Percentiles rank a stretch among this genome's conserved stretches.
These are phyloP conservation scores for Calvatia gigantea DNA, from an alignment of 768 basidiomycete genomes.

Conservation along the genomic window DNA sequence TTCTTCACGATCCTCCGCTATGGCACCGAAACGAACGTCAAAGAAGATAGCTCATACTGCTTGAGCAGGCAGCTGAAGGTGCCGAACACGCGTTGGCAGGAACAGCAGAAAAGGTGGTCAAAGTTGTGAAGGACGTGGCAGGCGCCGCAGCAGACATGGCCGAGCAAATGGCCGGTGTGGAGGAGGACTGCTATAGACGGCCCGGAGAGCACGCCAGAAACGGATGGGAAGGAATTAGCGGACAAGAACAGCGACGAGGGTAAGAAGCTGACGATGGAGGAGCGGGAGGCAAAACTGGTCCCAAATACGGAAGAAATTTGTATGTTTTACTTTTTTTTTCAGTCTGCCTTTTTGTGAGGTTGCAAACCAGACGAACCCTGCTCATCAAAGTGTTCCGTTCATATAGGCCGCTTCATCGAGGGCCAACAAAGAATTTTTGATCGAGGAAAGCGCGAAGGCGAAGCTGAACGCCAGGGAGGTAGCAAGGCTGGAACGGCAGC, in stretches of 20 bases:
- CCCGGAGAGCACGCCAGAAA: conserved; percentile 12
- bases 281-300: conserved; percentile 76
- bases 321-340: conserved; percentile 43
- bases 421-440: conserved; percentile 81
- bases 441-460: conserved; percentile 79
- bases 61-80: conserved; percentile 6
- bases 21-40: not conserved
- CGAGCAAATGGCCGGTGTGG: conserved; percentile 25
- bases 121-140: conserved; percentile 21
- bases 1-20: not conserved
- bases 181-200: conserved; percentile 3
- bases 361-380: not conserved
- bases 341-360: not conserved
- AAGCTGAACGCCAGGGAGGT: conserved; percentile 78
- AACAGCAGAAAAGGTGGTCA: conserved; percentile 17
- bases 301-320: conserved; percentile 76
- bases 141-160: conserved; percentile 26
- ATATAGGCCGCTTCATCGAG: conserved; percentile 67
- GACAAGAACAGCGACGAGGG: conserved; percentile 18
- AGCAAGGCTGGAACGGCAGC: conserved; percentile 83
- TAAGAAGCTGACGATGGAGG: conserved; percentile 54
- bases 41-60: conserved; percentile 25
- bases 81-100: conserved; percentile 16
- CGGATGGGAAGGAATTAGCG: conserved; percentile 22
- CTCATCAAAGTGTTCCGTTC: conserved; percentile 7